phyloP scores from a whole-genome alignment of 805 yeast species.

The Yarrowia sp. region DNA sequence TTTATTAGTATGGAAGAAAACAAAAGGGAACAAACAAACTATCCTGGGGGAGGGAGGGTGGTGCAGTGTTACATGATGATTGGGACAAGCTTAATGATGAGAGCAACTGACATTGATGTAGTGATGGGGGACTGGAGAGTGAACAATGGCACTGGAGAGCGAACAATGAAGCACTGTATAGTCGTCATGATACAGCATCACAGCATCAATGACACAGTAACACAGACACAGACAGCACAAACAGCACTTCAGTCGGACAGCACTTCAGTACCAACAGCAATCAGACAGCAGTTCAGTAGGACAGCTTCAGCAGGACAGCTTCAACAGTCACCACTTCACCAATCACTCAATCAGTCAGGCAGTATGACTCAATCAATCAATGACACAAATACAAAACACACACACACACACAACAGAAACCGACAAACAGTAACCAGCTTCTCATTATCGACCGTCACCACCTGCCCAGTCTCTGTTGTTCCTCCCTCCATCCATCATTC shows the following conservation, averaged over 20 bases:
- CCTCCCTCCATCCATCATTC: neutral
- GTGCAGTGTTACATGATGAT: too few species aligned
- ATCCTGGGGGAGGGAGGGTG: neutral
- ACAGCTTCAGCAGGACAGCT: neutral
- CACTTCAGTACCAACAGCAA: neutral
- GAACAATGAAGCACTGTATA: too few species aligned
- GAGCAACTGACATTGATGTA: too few species aligned
- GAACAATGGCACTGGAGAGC: too few species aligned
- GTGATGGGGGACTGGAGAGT: too few species aligned
- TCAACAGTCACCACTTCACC: too few species aligned
- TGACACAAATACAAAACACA: neutral
- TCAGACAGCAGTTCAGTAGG: neutral
- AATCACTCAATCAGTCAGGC: too few species aligned
- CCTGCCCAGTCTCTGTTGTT: neutral
- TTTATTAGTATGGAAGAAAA: neutral
- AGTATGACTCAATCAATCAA: neutral
- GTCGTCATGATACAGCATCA: too few species aligned
- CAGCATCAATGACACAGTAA: too few species aligned
- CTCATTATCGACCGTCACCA: too few species aligned
- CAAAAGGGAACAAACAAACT: neutral
- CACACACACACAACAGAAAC: neutral
- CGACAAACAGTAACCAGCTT: neutral
- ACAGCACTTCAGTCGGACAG: neutral
- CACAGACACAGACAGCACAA: too few species aligned
- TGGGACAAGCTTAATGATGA: too few species aligned